Percentiles rank a stretch among this genome's conserved stretches.
Conservation (phyloP, 2,329 filamentous ascomycete genomes). For the Nemania sp. region DNA sequence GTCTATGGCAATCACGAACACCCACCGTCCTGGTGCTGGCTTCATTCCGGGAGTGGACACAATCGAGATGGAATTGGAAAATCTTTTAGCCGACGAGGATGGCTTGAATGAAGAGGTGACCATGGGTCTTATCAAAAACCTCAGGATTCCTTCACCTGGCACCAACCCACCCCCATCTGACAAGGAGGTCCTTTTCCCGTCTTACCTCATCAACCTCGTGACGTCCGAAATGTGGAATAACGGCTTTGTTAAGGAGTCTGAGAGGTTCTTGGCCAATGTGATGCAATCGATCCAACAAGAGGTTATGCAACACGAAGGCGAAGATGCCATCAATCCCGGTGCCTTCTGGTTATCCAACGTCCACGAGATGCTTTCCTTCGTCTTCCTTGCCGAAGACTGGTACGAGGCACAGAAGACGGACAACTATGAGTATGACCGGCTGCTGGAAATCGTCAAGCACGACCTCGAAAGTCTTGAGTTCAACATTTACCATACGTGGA, state of each 20-base stretch:
- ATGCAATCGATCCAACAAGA: constrained; percentile 99
- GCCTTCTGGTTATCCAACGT: constrained; percentile 99
- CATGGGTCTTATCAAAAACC: constrained; percentile 91
- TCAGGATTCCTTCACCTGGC: constrained; percentile 91
- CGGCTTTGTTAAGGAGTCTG: constrained; percentile 98
- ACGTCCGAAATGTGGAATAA: constrained; percentile 99
- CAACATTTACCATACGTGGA: constrained; percentile 99
- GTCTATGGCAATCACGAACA: constrained; percentile 84
- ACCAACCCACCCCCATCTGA: constrained; percentile 89
- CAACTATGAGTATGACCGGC: constrained; percentile 97
- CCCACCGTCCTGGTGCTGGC: constrained; percentile 72
- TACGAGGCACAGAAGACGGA: constrained; percentile 99
- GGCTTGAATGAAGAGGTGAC: constrained; percentile 96
- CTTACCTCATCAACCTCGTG: constrained; percentile 97
- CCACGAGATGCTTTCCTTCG: constrained; percentile 99
- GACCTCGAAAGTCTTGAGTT: constrained; percentile 98
- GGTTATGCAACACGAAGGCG: constrained; percentile 98
- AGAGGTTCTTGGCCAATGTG: constrained; percentile 97
- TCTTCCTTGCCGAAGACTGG: constrained; percentile 99
- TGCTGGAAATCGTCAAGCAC: constrained; percentile 98
- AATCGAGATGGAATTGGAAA: constrained; percentile 93
- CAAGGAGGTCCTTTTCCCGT: constrained; percentile 98
- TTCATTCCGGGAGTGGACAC: constrained; percentile 84
- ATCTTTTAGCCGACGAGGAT: constrained; percentile 91
- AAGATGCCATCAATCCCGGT: constrained; percentile 95